Percentiles rank a stretch among this genome's conserved stretches.
Conservation (phyloP, 805 yeast genomes). For the Wickerhamiella nectarea region DNA sequence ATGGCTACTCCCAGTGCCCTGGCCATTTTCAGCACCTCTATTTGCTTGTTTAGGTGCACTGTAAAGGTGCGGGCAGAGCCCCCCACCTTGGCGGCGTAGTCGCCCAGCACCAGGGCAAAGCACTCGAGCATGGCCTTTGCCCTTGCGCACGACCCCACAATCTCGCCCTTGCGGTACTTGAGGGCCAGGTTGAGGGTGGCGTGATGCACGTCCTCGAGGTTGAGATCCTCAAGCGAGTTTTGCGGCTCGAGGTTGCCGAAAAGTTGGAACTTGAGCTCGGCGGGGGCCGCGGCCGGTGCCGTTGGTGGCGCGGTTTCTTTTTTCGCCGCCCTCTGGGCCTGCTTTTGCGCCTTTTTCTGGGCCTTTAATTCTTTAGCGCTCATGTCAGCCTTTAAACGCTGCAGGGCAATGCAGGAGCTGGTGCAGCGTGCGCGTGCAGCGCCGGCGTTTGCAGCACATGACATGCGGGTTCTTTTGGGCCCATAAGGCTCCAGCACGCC, state of each 20-base stretch:
- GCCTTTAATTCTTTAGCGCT: slow-evolving; percentile 77
- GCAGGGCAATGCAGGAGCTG: too few relatives aligned
- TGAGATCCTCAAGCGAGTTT: slow-evolving; percentile 20
- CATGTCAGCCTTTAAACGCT: slow-evolving; percentile 7
- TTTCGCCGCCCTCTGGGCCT: slow-evolving; percentile 82
- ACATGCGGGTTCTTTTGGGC: too few relatives aligned
- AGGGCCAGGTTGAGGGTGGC: slow-evolving; percentile 64
- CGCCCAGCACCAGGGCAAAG: slow-evolving; percentile 64
- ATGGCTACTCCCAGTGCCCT: slow-evolving; percentile 84
- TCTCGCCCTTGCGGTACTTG: slow-evolving; percentile 66
- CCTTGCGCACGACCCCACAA: slow-evolving; percentile 82
- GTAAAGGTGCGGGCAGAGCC: slow-evolving; percentile 81
- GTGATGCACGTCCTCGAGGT: slow-evolving; percentile 72
- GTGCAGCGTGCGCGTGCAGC: too few relatives aligned
- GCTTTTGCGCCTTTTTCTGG: slow-evolving; percentile 75
- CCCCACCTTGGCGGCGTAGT: slow-evolving; percentile 73
- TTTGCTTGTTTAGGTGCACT: slow-evolving; percentile 77
- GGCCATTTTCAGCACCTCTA: slow-evolving; percentile 79
- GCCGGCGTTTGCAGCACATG: too few relatives aligned
- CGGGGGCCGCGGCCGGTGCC: slow-evolving; percentile 4
- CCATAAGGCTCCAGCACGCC: too few relatives aligned
- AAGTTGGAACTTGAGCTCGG: slow-evolving; percentile 17
- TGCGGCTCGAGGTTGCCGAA: slow-evolving; percentile 29
- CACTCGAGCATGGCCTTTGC: slow-evolving; percentile 75
- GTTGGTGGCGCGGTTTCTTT: slow-evolving; percentile 45